These are phyloP conservation scores for Nicotiana knightiana DNA, from an alignment of 257 asterid species.

Conservation along the genomic window DNA sequence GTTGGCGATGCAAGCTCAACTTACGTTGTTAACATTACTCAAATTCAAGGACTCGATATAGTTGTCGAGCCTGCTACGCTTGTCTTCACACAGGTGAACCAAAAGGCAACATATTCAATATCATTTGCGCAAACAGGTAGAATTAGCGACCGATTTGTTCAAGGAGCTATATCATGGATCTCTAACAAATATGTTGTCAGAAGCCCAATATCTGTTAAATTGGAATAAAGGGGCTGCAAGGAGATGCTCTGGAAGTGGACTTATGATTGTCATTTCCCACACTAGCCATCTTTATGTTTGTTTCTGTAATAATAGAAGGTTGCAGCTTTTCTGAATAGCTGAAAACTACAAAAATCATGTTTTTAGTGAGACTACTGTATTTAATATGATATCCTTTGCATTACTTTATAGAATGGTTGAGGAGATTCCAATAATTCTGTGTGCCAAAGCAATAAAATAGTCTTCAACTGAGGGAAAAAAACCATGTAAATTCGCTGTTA, in stretches of 20 bases:
- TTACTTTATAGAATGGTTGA: neutral
- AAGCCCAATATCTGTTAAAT: conserved; percentile 23
- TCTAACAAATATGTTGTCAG: conserved; percentile 26
- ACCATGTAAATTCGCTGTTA: too few relatives aligned
- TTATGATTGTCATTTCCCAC: neutral
- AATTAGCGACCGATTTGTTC: conserved; percentile 1
- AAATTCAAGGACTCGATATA: conserved; percentile 25
- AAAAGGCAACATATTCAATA: conserved; percentile 24
- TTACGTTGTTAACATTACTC: conserved; percentile 16
- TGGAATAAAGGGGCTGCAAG: neutral
- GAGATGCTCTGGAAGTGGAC: neutral
- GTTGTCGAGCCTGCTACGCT: conserved; percentile 22
- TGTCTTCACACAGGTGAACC: conserved; percentile 20
- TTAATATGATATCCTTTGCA: neutral
- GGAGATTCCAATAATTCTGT: neutral
- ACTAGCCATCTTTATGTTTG: neutral
- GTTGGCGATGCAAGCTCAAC: conserved; percentile 31
- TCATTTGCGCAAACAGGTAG: conserved; percentile 10
- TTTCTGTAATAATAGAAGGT: neutral
- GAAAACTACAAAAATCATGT: neutral
- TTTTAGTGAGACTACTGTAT: neutral
- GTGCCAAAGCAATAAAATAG: neutral
- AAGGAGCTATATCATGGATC: conserved; percentile 34
- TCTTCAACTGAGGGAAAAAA: too few relatives aligned
- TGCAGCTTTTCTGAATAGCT: neutral